phyloP scores from a whole-genome alignment of 805 yeast genomes.

The Saccharomyces eubayanus region DNA sequence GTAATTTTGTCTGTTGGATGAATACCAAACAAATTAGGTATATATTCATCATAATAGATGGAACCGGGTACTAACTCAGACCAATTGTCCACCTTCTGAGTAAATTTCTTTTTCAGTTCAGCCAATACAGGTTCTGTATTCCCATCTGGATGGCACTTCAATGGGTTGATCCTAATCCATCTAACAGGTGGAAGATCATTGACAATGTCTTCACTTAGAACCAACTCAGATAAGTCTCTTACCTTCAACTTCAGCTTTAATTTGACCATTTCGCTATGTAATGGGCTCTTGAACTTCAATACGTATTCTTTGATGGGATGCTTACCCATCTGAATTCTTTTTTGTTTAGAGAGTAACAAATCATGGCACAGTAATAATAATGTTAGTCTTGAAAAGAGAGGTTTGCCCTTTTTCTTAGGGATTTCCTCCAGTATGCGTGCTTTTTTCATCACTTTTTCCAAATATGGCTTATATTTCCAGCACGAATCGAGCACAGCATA shows the following conservation, averaged over 20 bases:
- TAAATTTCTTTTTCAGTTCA: constrained; percentile 31
- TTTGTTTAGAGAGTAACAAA: constrained; percentile 60
- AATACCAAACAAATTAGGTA: constrained; percentile 74
- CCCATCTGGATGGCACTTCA: constrained; percentile 34
- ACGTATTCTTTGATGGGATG: constrained; percentile 78
- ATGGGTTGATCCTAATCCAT: constrained; percentile 71
- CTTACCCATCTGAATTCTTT: constrained; percentile 83
- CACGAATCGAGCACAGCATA: constrained; percentile 79
- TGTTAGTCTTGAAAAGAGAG: constrained; percentile 34
- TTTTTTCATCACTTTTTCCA: constrained; percentile 54
- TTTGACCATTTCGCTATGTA: constrained; percentile 74
- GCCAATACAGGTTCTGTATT: constrained; percentile 21
- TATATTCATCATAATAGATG: constrained; percentile 63
- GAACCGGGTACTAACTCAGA: constrained; percentile 42
- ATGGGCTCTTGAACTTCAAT: constrained; percentile 66
- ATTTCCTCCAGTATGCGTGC: constrained; percentile 51
- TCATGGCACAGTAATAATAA: constrained; percentile 67
- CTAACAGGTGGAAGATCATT: constrained; percentile 61
- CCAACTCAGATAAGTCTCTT: constrained; percentile 42
- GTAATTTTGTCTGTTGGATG: constrained; percentile 69
- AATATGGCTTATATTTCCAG: constrained; percentile 57
- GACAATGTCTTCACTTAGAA: constrained; percentile 40
- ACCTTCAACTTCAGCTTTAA: constrained; percentile 68
- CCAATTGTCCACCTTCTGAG: constrained; percentile 38
- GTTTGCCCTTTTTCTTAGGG: constrained; percentile 40